Percentiles rank a stretch among this genome's conserved stretches.
phyloP scores from a whole-genome alignment of 2,329 filamentous ascomycete genomes.

The Cladophialophora exuberans region DNA sequence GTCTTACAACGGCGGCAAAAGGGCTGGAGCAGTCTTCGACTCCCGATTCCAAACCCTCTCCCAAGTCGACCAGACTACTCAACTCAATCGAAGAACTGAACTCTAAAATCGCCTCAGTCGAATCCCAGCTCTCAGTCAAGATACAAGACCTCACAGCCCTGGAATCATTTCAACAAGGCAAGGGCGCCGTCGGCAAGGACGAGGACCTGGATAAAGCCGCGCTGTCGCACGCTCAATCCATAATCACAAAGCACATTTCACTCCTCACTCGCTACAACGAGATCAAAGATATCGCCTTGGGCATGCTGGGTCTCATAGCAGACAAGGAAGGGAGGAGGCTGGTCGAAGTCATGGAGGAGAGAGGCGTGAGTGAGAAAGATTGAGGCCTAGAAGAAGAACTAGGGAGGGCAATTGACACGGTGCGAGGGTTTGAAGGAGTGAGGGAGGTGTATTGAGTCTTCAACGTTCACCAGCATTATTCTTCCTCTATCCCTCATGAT shows the following conservation, averaged over 20 bases:
- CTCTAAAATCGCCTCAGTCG: slow-evolving; percentile 12
- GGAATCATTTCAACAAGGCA: background rate
- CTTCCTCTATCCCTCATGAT: no score
- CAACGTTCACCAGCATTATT: no score
- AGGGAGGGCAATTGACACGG: no score
- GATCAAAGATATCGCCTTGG: slow-evolving; percentile 69
- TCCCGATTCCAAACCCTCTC: background rate
- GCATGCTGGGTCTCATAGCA: slow-evolving; percentile 68
- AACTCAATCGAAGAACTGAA: slow-evolving; percentile 5
- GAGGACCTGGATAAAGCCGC: slow-evolving; percentile 29
- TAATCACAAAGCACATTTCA: slow-evolving; percentile 66
- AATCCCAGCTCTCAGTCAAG: background rate
- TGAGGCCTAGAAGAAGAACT: no score
- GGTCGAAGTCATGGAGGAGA: slow-evolving; percentile 24
- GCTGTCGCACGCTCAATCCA: slow-evolving; percentile 47
- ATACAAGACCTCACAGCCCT: background rate
- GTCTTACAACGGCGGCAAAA: no score
- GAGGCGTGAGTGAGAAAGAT: slow-evolving; percentile 20
- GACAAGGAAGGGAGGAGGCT: slow-evolving; percentile 45
- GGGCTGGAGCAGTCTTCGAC: no score
- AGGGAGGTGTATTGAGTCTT: no score
- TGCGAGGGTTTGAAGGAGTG: no score
- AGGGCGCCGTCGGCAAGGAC: background rate
- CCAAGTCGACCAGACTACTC: background rate
- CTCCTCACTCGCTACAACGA: slow-evolving; percentile 72